Percentiles rank a stretch among this genome's conserved stretches.
phyloP scores from a whole-genome alignment of 495 filamentous ascomycete species.

The Penicillium antarcticum region DNA sequence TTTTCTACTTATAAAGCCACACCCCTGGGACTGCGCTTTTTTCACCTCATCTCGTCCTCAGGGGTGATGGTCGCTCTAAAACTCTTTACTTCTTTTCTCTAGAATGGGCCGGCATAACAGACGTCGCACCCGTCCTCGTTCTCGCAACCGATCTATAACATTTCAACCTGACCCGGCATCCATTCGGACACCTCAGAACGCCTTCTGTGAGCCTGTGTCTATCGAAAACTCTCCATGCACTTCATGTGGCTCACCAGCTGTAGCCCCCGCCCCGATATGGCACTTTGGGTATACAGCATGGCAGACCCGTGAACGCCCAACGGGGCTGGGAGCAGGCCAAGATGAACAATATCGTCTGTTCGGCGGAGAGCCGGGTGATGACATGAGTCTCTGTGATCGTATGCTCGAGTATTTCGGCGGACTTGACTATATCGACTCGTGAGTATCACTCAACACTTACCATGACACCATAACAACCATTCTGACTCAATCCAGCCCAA shows the following conservation, averaged over 20 bases:
- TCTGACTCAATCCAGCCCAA: constrained; percentile 19
- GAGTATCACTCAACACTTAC: constrained; percentile 18
- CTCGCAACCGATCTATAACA: constrained; percentile 27
- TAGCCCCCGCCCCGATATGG: constrained; percentile 39
- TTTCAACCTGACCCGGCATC: constrained; percentile 3
- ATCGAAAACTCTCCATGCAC: constrained; percentile 14
- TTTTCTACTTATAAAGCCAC: constrained; percentile 9
- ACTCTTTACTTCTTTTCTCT: constrained; percentile 11
- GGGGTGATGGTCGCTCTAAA: constrained; percentile 46
- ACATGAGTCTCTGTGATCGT: constrained; percentile 41
- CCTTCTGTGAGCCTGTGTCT: constrained; percentile 2
- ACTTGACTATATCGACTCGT: constrained; percentile 48
- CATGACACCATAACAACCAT: not conserved
- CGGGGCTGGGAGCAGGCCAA: constrained; percentile 22
- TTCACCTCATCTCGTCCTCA: constrained; percentile 43
- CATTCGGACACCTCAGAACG: constrained; percentile 11
- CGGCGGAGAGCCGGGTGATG: constrained; percentile 47
- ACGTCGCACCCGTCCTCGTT: constrained; percentile 45
- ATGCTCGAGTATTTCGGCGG: constrained; percentile 50
- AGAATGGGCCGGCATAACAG: constrained; percentile 50
- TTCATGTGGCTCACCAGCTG: constrained; percentile 18
- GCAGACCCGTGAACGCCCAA: constrained; percentile 31
- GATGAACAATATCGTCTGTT: constrained; percentile 43
- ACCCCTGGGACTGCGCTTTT: constrained; percentile 15
- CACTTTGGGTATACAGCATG: constrained; percentile 39